Evolutionary conservation across 345 rosid species (phyloP), one percentile per base, ranked within the genome.

Genomic region (Cochlearia excelsa): DNA sequence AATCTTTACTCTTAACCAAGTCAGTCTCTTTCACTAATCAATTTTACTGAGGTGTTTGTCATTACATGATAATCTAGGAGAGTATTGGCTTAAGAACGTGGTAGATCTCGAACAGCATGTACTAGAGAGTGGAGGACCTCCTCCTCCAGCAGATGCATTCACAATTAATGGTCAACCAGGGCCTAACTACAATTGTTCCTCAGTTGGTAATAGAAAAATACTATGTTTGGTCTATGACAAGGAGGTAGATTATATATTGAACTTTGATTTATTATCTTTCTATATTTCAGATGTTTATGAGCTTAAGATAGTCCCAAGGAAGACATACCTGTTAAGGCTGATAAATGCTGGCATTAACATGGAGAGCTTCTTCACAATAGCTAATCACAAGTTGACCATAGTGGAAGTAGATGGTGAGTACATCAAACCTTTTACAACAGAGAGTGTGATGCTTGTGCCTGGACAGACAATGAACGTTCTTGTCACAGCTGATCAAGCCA

Each of bases 161-260:
- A 90, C 85, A 4, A 83, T 90, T 33, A 90, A 90, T 29, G 93
- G 93, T 54, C 97, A 81, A 33, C 95, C 93, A 16, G 97, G 97
- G 34, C 93, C 97, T 60, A 82, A 87, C 77, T 90, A 84, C 67
- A 79, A 82, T 30, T 87, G 93, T 72, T 87, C 97, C 57, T 63
- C 47, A 44, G 71, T 79, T 29, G 97, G 97, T 84, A 81, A 54
- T 9, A 30, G 3, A 57, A 51, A 16, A 29, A 46, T 57, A 16
- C 37, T 46, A 34, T 23, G 26, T 6, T 56, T 28, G 29, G 6
- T 47, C 1, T 65, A 59, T 26, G 2, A 57, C 7, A 4, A 56
- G 39, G 11, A 30, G 48, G 49, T 10, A 30, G 35, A 44, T 40
- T 40, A 34, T 37, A 31, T 39, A 35, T 26, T 23, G 55, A 49